Conservation (phyloP, 192 early-diverging fungal species). For the Linnemannia schmuckeri region DNA sequence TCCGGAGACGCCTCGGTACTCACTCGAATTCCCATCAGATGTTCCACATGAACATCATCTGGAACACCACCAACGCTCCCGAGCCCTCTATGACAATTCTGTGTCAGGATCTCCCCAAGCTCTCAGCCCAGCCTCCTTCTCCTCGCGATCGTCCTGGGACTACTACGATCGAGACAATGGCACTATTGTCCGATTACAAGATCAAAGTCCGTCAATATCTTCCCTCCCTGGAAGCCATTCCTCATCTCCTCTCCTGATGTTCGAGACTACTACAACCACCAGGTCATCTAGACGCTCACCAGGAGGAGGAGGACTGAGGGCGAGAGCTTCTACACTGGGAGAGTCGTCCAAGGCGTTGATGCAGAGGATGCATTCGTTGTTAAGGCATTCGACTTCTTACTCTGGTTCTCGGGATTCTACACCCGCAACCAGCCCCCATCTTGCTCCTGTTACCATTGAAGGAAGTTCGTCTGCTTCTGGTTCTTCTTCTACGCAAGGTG, state of each 20-base stretch:
- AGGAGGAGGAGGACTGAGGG: background rate
- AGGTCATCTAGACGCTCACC: background rate
- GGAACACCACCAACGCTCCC: slow-evolving; percentile 37
- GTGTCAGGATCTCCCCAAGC: background rate
- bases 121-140: background rate
- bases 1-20: slow-evolving; percentile 43
- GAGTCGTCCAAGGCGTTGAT: slow-evolving; percentile 42
- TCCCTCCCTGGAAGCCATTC: background rate
- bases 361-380: slow-evolving; percentile 37
- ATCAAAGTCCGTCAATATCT: background rate
- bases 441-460: background rate
- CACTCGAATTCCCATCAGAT: slow-evolving; percentile 48
- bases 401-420: background rate
- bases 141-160: background rate
- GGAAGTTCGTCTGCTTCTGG: background rate
- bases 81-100: background rate
- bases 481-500: background rate
- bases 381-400: background rate
- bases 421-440: background rate
- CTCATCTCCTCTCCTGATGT: background rate
- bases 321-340: slow-evolving; percentile 31
- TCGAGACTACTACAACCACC: background rate
- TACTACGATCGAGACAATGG: background rate
- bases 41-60: slow-evolving; percentile 38
- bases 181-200: background rate